Conservation (phyloP, 495 filamentous ascomycete genomes). For the Penicillium taxi region DNA sequence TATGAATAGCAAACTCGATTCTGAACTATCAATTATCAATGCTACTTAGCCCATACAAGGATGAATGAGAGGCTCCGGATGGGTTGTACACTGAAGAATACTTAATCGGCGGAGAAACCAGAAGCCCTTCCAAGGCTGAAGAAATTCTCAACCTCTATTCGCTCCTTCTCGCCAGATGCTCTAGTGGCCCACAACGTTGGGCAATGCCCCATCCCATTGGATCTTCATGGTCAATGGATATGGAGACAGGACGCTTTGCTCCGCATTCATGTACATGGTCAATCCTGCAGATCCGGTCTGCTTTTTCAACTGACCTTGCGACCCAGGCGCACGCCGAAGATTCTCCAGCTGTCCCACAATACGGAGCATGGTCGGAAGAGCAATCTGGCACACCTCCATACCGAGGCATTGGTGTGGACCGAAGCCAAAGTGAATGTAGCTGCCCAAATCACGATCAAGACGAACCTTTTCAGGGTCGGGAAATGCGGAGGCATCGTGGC, state of each 20-base stretch:
- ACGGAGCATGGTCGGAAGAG: constrained; percentile 55
- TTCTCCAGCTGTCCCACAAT: constrained; percentile 45
- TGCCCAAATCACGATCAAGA: constrained; percentile 53
- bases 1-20: too few relatives aligned
- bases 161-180: too few relatives aligned
- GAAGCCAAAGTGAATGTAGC: constrained; percentile 57
- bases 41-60: too few relatives aligned
- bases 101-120: too few relatives aligned
- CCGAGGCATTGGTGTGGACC: constrained; percentile 55
- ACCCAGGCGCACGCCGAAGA: constrained; percentile 54
- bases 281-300: constrained; percentile 47
- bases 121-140: too few relatives aligned
- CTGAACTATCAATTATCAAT: too few relatives aligned
- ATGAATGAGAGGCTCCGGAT: too few relatives aligned
- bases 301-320: constrained; percentile 62
- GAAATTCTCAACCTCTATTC: too few relatives aligned
- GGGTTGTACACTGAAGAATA: too few relatives aligned
- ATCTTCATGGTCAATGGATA: constrained; percentile 60
- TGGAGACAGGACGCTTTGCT: constrained; percentile 60
- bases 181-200: constrained; percentile 5
- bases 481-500: constrained; percentile 50
- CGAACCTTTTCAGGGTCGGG: constrained; percentile 58
- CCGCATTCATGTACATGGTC: constrained; percentile 60
- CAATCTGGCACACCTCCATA: constrained; percentile 46
- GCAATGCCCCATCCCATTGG: constrained; percentile 40